Evolutionary conservation across 2,329 filamentous ascomycete genomes (phyloP).

Genomic region (Coniella lustricola): DNA sequence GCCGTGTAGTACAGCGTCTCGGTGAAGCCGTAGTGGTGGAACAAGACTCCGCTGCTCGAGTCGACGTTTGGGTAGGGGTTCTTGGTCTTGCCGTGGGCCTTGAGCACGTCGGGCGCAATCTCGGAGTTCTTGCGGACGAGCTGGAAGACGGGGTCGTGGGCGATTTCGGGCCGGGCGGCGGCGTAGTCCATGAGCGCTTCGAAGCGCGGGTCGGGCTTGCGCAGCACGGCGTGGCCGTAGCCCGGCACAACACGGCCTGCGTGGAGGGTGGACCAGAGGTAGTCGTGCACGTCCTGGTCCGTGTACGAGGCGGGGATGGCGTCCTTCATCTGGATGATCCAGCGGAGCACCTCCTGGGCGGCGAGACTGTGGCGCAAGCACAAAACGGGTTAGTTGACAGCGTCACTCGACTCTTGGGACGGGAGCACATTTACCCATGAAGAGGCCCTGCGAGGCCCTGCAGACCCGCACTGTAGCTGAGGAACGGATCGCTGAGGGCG

Average conservation of each 20-base stretch:
- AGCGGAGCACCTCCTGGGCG: conserved; percentile 93
- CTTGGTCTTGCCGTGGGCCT: conserved; percentile 95
- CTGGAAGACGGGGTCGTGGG: conserved; percentile 82
- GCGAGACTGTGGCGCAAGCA: conserved; percentile 54
- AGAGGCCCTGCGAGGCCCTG: conserved; percentile 92
- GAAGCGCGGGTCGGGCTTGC: conserved; percentile 95
- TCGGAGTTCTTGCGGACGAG: conserved; percentile 90
- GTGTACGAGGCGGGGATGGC: conserved; percentile 71
- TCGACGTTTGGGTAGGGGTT: conserved; percentile 98
- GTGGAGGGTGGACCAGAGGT: conserved; percentile 89
- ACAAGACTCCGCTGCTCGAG: conserved; percentile 84
- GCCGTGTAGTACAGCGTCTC: conserved; percentile 92
- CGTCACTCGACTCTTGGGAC: neutral
- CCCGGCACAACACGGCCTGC: conserved; percentile 90
- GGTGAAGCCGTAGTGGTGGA: conserved; percentile 97
- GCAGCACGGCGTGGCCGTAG: conserved; percentile 91
- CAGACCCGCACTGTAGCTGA: conserved; percentile 92
- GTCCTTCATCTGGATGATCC: conserved; percentile 94
- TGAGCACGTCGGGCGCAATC: conserved; percentile 83
- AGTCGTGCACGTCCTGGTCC: conserved; percentile 75
- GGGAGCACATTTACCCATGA: conserved; percentile 54
- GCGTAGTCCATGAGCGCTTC: conserved; percentile 97
- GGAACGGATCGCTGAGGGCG: conserved; percentile 88
- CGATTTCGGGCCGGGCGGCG: conserved; percentile 74
- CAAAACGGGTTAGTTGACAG: neutral